Conservation (phyloP, 2,329 filamentous ascomycete species). For the Trichoderma asperellum region DNA sequence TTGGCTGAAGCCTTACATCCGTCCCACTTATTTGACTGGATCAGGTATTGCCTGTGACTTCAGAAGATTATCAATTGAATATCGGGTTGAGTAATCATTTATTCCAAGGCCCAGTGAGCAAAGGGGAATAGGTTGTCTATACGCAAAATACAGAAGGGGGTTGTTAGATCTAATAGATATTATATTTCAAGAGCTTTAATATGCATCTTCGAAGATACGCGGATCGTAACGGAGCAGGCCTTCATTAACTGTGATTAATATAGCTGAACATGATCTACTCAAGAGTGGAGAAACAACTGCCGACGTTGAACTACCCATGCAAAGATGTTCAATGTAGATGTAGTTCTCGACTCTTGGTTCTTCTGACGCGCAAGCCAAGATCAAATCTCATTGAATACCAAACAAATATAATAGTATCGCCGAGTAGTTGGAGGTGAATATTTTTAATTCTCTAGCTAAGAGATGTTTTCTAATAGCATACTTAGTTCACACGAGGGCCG, state of each 20-base stretch:
- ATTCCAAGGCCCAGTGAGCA: neutral
- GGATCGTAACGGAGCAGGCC: neutral
- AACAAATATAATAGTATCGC: neutral
- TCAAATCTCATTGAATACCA: neutral
- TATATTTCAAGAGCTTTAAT: neutral
- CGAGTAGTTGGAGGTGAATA: neutral
- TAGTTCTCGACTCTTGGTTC: neutral
- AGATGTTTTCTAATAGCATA: neutral
- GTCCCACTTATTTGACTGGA: slow-evolving; percentile 7
- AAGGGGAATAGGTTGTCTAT: too few species aligned
- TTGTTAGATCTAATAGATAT: neutral
- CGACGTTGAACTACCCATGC: neutral
- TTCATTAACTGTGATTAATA: neutral
- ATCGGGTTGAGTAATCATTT: neutral
- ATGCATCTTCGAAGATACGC: neutral
- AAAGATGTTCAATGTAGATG: neutral
- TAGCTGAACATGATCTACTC: neutral
- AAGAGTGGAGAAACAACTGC: neutral
- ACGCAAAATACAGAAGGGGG: neutral
- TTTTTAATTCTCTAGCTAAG: neutral
- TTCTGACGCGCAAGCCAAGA: neutral
- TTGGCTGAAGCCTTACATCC: neutral
- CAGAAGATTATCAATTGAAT: neutral
- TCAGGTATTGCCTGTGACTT: neutral
- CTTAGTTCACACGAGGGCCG: neutral